Conservation (phyloP, 2,329 filamentous ascomycete species). For the Alternaria sp. region DNA sequence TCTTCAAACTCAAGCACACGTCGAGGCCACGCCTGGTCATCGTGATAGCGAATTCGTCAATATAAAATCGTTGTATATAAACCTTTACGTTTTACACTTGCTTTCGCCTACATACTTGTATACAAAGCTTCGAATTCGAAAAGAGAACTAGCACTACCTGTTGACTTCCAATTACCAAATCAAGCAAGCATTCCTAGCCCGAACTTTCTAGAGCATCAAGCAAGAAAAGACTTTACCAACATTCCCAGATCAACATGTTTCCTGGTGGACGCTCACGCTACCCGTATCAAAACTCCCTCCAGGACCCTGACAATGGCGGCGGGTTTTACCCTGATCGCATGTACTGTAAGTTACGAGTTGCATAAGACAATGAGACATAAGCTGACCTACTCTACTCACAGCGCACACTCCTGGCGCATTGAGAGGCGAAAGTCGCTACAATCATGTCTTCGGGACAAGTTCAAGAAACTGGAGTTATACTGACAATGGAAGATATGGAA, state of each 20-base stretch:
- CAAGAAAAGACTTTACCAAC: not conserved
- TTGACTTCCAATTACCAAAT: not conserved
- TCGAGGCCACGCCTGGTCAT: not conserved
- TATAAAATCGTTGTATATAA: not conserved
- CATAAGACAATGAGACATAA: not conserved
- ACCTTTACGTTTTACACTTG: not conserved
- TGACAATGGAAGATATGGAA: constrained; percentile 3
- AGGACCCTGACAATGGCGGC: constrained; percentile 3
- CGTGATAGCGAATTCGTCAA: not conserved
- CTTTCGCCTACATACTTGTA: not conserved
- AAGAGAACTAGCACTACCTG: not conserved
- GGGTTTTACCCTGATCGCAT: constrained; percentile 9
- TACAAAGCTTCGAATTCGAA: not conserved
- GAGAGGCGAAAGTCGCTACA: constrained; percentile 2
- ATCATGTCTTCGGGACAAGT: not conserved
- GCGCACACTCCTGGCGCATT: constrained; percentile 1
- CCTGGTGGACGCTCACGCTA: constrained; percentile 2
- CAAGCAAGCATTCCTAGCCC: not conserved
- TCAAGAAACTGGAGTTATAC: constrained; percentile 9
- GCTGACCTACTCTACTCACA: not conserved
- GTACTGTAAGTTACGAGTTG: not conserved
- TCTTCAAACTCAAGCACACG: not conserved
- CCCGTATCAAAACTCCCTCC: not conserved
- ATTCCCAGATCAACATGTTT: not conserved
- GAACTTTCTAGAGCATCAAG: not conserved